Conservation (phyloP, 805 yeast species). For the Candida coleopterorum region DNA sequence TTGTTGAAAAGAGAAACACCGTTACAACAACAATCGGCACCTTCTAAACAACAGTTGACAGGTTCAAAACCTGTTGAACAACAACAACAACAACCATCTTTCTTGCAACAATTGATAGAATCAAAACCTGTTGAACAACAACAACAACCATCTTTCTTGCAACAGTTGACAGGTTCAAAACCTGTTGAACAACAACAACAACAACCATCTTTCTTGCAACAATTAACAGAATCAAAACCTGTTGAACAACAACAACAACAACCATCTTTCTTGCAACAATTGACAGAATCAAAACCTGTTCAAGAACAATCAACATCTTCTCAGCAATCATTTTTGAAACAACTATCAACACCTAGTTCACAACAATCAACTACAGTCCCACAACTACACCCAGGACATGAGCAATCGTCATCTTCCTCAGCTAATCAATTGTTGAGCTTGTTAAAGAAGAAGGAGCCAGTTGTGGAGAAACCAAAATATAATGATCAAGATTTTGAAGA, state of each 20-base stretch:
- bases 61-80: slow-evolving; percentile 8
- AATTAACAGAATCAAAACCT: slow-evolving; percentile 13
- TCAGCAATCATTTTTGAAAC: not conserved
- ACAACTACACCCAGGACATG: not conserved
- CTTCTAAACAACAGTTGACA: slow-evolving; percentile 9
- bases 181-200: not conserved
- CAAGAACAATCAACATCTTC: not conserved
- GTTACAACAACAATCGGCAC: not conserved
- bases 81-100: slow-evolving; percentile 3
- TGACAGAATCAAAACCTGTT: slow-evolving; percentile 17
- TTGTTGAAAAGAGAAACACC: slow-evolving; percentile 16
- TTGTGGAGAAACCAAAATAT: slow-evolving; percentile 5
- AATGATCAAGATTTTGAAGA: slow-evolving; percentile 22
- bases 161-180: slow-evolving; percentile 18
- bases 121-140: not conserved
- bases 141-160: not conserved
- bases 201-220: not conserved
- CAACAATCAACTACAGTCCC: slow-evolving; percentile 1
- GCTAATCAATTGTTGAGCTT: slow-evolving; percentile 8
- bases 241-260: not conserved
- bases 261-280: slow-evolving; percentile 17
- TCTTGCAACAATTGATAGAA: slow-evolving; percentile 25
- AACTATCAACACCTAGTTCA: slow-evolving; percentile 3
- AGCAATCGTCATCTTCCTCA: slow-evolving; percentile 2
- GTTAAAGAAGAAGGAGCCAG: slow-evolving; percentile 2